Conservation (phyloP, 768 basidiomycete species). For the Strobilomyces dryophilus region DNA sequence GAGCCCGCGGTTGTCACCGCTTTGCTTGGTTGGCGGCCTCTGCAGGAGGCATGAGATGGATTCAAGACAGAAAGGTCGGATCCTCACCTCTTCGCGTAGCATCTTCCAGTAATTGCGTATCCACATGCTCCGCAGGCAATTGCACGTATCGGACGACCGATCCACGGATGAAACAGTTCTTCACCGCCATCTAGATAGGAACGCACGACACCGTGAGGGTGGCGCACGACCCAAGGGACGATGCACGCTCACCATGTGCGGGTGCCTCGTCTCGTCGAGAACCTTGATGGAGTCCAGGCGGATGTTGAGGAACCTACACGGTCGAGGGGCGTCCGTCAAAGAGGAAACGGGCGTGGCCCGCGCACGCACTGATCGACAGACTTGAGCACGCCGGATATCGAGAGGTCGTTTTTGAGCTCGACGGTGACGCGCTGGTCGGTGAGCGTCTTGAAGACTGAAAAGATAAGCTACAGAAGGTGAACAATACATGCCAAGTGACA, state of each 20-base stretch:
- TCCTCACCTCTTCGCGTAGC: constrained; percentile 87
- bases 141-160: constrained; percentile 98
- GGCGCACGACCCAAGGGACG: not conserved
- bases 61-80: constrained; percentile 9
- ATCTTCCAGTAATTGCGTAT: constrained; percentile 93
- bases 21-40: constrained; percentile 41
- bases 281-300: constrained; percentile 92
- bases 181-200: constrained; percentile 82
- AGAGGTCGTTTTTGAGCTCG: constrained; percentile 98
- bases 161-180: constrained; percentile 98
- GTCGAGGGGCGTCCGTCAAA: constrained; percentile 2
- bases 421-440: constrained; percentile 97
- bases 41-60: constrained; percentile 14
- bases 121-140: constrained; percentile 87
- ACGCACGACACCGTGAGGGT: not conserved
- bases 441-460: constrained; percentile 98
- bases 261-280: constrained; percentile 87
- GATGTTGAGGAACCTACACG: constrained; percentile 85
- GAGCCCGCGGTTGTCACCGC: constrained; percentile 23
- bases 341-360: not conserved
- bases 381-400: constrained; percentile 92
- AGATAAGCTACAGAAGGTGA: constrained; percentile 59
- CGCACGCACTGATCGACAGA: constrained; percentile 91
- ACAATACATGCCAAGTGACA: not conserved
- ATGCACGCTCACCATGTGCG: constrained; percentile 80